Conservation (phyloP, 2,329 filamentous ascomycete genomes). For the Beauveria varroae region DNA sequence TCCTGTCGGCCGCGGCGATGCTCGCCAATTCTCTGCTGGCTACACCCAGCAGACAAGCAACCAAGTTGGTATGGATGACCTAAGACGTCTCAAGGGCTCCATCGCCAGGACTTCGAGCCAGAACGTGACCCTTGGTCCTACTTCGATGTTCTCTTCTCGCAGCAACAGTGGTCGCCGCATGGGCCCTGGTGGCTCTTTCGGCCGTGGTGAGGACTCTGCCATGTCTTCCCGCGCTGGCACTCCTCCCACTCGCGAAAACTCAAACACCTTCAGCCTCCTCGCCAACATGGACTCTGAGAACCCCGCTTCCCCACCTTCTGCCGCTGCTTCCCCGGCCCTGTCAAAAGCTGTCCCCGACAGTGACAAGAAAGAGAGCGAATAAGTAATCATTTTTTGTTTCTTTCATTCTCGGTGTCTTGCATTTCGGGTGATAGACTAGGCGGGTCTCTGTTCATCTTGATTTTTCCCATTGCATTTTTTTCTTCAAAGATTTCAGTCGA, state of each 20-base stretch:
- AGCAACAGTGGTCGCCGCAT: constrained; percentile 84
- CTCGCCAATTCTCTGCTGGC: constrained; percentile 69
- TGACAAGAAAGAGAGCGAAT: constrained; percentile 47
- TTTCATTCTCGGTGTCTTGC: constrained; percentile 31
- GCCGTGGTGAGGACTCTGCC: constrained; percentile 76
- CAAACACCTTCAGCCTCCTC: constrained; percentile 77
- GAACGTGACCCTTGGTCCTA: constrained; percentile 66
- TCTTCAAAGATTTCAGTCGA: constrained; percentile 41
- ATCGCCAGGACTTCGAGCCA: constrained; percentile 53
- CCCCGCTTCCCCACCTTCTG: constrained; percentile 63
- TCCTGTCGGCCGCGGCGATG: constrained; percentile 75
- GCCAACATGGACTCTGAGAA: constrained; percentile 55
- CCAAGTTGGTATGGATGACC: constrained; percentile 84
- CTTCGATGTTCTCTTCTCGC: constrained; percentile 79
- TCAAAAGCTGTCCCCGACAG: constrained; percentile 53
- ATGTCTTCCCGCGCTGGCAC: constrained; percentile 86
- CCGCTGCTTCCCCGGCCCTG: constrained; percentile 57
- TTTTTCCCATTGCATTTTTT: constrained; percentile 20
- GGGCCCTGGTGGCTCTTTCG: constrained; percentile 65
- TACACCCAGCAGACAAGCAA: constrained; percentile 71
- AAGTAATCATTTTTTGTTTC: constrained; percentile 18
- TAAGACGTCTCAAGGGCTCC: constrained; percentile 69
- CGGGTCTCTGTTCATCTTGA: constrained; percentile 26
- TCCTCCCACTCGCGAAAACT: constrained; percentile 56
- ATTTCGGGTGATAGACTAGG: constrained; percentile 47